Evolutionary conservation across 805 yeast genomes (phyloP).

Genomic region (Wickerhamia fluorescens): DNA sequence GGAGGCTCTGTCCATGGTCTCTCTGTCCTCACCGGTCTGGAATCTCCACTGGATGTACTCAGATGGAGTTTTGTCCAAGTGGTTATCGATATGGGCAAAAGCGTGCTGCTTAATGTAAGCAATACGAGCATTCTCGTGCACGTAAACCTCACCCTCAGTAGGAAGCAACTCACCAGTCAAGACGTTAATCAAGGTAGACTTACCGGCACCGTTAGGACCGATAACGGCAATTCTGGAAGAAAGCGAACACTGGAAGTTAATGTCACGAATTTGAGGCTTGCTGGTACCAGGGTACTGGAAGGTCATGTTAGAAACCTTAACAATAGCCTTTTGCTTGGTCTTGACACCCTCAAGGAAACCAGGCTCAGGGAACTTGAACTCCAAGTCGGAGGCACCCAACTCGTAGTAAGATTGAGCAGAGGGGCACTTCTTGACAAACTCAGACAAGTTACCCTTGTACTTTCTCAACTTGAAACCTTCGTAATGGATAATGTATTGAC

Average conservation of each 20-base stretch:
- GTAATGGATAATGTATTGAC: slow-evolving; percentile 98
- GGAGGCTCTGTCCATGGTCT: slow-evolving; percentile 99
- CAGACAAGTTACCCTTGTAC: slow-evolving; percentile 99
- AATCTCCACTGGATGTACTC: slow-evolving; percentile 99
- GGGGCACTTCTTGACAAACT: slow-evolving; percentile 98
- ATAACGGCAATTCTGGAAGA: slow-evolving; percentile 99
- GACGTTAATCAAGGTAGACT: slow-evolving; percentile 96
- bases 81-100: slow-evolving; percentile 98
- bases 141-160: slow-evolving; percentile 97
- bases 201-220: slow-evolving; percentile 99
- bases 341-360: slow-evolving; percentile 99
- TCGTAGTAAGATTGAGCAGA: slow-evolving; percentile 98
- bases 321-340: slow-evolving; percentile 99
- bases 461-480: slow-evolving; percentile 99
- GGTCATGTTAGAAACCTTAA: slow-evolving; percentile 92
- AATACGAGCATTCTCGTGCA: slow-evolving; percentile 99
- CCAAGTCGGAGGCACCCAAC: slow-evolving; percentile 95
- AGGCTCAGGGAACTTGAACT: slow-evolving; percentile 98
- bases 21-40: slow-evolving; percentile 99
- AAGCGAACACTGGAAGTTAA: slow-evolving; percentile 97
- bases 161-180: slow-evolving; percentile 99
- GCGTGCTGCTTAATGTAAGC: slow-evolving; percentile 99
- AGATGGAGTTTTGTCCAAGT: slow-evolving; percentile 98
- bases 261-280: slow-evolving; percentile 87
- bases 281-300: slow-evolving; percentile 99